These are phyloP conservation scores for Lobosporangium transversale DNA, from an alignment of 192 early-diverging fungal genomes.

Conservation along the genomic window DNA sequence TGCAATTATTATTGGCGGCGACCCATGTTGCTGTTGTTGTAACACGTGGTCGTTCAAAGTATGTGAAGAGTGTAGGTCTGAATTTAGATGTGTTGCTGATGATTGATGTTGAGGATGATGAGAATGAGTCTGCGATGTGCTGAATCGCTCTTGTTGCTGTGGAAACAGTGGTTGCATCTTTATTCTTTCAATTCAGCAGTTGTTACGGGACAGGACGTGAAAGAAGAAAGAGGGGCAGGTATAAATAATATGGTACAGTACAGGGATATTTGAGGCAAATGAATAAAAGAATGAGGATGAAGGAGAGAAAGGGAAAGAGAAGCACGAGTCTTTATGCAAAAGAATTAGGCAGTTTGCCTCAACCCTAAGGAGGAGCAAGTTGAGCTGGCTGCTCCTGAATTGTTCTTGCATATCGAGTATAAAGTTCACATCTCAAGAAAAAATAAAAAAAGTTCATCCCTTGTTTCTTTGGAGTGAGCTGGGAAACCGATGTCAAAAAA, in stretches of 20 bases:
- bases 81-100: slow-evolving; percentile 2
- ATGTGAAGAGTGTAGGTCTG: background rate
- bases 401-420: too few species aligned
- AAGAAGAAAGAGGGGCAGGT: background rate
- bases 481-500: background rate
- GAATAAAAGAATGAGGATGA: background rate
- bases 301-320: background rate
- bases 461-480: too few species aligned
- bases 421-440: too few species aligned
- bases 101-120: slow-evolving; percentile 3
- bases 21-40: slow-evolving; percentile 1
- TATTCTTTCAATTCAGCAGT: too few species aligned
- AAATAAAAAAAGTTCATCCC: too few species aligned
- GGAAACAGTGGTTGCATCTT: too few species aligned
- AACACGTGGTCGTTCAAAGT: background rate
- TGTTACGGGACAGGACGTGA: background rate
- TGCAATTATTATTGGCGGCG: slow-evolving; percentile 7
- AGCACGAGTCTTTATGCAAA: background rate
- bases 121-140: background rate
- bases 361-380: background rate
- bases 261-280: background rate
- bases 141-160: background rate
- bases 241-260: background rate
- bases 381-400: too few species aligned
- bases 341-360: background rate